Conservation (phyloP, 1,284 basidiomycete genomes). For the Entoloma clypeatum region DNA sequence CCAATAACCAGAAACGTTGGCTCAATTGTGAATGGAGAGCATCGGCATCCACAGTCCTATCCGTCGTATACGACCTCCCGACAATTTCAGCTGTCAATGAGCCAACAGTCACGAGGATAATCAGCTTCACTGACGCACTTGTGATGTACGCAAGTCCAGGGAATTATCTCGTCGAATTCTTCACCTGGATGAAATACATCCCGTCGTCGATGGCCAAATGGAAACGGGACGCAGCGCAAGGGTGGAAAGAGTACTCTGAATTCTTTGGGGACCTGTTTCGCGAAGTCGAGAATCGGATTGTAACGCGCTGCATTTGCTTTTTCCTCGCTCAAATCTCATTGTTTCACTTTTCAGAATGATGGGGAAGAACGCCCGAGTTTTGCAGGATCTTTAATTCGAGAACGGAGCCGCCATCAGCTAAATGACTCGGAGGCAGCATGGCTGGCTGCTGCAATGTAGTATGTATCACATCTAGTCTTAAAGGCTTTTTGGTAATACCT, state of each 20-base stretch:
- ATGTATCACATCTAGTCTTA: background rate
- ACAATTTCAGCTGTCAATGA: slow-evolving; percentile 17
- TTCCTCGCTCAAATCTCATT: slow-evolving; percentile 1
- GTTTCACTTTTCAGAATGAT: slow-evolving; percentile 1
- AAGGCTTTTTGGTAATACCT: background rate
- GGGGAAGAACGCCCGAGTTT: slow-evolving; percentile 11
- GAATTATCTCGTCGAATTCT: slow-evolving; percentile 26
- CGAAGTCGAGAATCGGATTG: slow-evolving; percentile 18
- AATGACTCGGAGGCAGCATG: slow-evolving; percentile 11
- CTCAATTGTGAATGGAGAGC: slow-evolving; percentile 11
- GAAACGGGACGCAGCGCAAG: slow-evolving; percentile 22
- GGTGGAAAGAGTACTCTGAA: slow-evolving; percentile 13
- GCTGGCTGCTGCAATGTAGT: slow-evolving; percentile 14
- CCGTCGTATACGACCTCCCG: slow-evolving; percentile 22
- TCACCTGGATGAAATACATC: slow-evolving; percentile 27
- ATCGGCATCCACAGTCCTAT: slow-evolving; percentile 20
- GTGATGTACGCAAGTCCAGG: slow-evolving; percentile 20
- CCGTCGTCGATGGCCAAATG: no score
- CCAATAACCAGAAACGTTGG: background rate
- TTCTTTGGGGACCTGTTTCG: slow-evolving; percentile 18
- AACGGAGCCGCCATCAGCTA: slow-evolving; percentile 3
- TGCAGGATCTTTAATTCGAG: slow-evolving; percentile 1
- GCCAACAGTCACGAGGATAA: slow-evolving; percentile 18
- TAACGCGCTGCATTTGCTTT: slow-evolving; percentile 10
- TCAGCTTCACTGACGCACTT: slow-evolving; percentile 16